These are phyloP conservation scores for Plasmodium fragile DNA, from an alignment of 169 alveolate species.

Conservation along the genomic window DNA sequence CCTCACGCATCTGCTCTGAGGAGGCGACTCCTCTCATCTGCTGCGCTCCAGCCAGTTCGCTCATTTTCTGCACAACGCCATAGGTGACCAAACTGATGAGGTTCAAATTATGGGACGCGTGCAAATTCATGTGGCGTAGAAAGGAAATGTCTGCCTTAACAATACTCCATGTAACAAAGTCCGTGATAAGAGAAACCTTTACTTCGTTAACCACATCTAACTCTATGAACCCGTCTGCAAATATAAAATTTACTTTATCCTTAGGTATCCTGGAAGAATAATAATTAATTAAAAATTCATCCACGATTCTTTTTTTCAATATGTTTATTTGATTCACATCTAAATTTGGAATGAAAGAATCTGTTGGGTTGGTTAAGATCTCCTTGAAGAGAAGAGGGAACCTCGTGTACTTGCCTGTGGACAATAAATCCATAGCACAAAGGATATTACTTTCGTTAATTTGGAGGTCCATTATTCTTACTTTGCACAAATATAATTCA, in stretches of 20 bases:
- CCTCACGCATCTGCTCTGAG: not conserved
- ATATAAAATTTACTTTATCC: slow-evolving; percentile 40
- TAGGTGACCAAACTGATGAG: slow-evolving; percentile 17
- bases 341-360: slow-evolving; percentile 11
- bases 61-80: slow-evolving; percentile 5
- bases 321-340: slow-evolving; percentile 9
- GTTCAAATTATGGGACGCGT: slow-evolving; percentile 15
- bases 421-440: slow-evolving; percentile 32
- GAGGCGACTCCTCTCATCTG: not conserved
- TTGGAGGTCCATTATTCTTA: slow-evolving; percentile 31
- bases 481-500: slow-evolving; percentile 34
- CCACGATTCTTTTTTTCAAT: slow-evolving; percentile 38
- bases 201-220: slow-evolving; percentile 47
- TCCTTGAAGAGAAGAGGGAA: slow-evolving; percentile 35
- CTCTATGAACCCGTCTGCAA: slow-evolving; percentile 42
- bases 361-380: slow-evolving; percentile 15
- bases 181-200: slow-evolving; percentile 30
- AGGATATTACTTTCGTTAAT: slow-evolving; percentile 31
- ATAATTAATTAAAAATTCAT: slow-evolving; percentile 55
- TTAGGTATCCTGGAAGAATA: slow-evolving; percentile 56
- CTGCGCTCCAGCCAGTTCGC: not conserved
- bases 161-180: slow-evolving; percentile 37
- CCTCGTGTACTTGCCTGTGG: slow-evolving; percentile 51
- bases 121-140: slow-evolving; percentile 13
- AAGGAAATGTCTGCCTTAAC: slow-evolving; percentile 28